Conservation (phyloP, 208 protist genomes). For the Spongospora subterranea region DNA sequence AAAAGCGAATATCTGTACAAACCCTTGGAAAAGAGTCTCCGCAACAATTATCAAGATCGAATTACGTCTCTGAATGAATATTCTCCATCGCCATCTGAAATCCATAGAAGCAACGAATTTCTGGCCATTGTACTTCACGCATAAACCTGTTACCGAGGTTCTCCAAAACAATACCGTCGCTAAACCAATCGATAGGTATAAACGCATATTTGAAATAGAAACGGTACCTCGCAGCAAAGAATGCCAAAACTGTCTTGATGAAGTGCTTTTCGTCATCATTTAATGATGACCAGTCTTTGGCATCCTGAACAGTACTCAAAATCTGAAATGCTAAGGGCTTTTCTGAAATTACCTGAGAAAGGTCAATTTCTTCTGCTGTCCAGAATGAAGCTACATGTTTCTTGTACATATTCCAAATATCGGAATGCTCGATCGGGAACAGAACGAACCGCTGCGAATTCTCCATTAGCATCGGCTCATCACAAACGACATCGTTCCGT, state of each 20-base stretch:
- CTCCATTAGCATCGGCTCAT: slow-evolving; percentile 90
- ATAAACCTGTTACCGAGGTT: slow-evolving; percentile 95
- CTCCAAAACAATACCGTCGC: slow-evolving; percentile 97
- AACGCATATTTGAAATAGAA: background rate
- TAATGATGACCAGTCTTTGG: slow-evolving; percentile 91
- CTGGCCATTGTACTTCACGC: slow-evolving; percentile 94
- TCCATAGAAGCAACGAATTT: slow-evolving; percentile 97
- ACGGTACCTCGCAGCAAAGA: slow-evolving; percentile 82
- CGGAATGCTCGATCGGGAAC: slow-evolving; percentile 95
- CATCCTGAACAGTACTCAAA: background rate
- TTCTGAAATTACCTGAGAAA: slow-evolving; percentile 73
- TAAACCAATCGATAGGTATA: slow-evolving; percentile 12
- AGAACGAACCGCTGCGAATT: slow-evolving; percentile 96
- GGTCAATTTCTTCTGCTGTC: slow-evolving; percentile 97
- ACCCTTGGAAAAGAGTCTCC: background rate
- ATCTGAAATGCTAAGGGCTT: background rate
- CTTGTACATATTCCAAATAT: slow-evolving; percentile 99
- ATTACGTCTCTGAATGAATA: slow-evolving; percentile 95
- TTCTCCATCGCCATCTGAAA: slow-evolving; percentile 99
- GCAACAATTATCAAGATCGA: background rate
- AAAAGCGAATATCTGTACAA: slow-evolving; percentile 72
- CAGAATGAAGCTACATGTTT: slow-evolving; percentile 85
- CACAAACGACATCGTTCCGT: background rate
- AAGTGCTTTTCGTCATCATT: slow-evolving; percentile 95
- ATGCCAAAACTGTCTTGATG: slow-evolving; percentile 97